A percentile compares a stretch with the other conserved stretches of the same genome.
Evolutionary conservation across 108 stramenopile species (phyloP).

Genomic region (Mediolabrus comicus): DNA sequence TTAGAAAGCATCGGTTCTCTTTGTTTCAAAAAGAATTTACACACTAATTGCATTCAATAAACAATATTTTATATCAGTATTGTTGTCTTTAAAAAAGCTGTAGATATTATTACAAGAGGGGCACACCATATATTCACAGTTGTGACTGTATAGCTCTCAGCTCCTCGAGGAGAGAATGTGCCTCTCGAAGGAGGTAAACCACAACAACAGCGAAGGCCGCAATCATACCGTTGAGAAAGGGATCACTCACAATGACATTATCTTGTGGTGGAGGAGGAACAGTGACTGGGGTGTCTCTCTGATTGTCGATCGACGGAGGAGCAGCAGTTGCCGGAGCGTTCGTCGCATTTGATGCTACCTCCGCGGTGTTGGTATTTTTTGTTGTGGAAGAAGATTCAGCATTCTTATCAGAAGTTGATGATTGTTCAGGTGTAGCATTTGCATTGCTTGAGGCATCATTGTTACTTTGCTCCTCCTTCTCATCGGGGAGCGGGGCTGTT

Average conservation of each 20-base stretch:
- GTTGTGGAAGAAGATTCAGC: neutral
- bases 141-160: slow-evolving; percentile 11
- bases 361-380: neutral
- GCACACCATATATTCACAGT: neutral
- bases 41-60: neutral
- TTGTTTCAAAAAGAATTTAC: neutral
- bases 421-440: neutral
- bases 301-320: neutral
- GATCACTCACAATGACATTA: slow-evolving; percentile 19
- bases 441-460: neutral
- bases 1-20: neutral
- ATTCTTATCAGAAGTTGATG: neutral
- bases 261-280: neutral
- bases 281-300: neutral
- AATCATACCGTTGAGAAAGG: slow-evolving; percentile 39
- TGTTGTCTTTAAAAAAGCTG: neutral
- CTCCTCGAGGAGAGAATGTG: slow-evolving; percentile 31
- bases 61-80: neutral
- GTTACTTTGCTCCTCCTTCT: too few relatives aligned
- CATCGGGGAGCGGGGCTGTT: neutral
- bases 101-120: neutral
- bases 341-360: neutral
- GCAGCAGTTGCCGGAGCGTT: neutral
- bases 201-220: slow-evolving; percentile 22
- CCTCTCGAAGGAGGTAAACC: slow-evolving; percentile 19